Evolutionary conservation across 768 basidiomycete genomes (phyloP).

Genomic region (Phanerochaete carnosa): DNA sequence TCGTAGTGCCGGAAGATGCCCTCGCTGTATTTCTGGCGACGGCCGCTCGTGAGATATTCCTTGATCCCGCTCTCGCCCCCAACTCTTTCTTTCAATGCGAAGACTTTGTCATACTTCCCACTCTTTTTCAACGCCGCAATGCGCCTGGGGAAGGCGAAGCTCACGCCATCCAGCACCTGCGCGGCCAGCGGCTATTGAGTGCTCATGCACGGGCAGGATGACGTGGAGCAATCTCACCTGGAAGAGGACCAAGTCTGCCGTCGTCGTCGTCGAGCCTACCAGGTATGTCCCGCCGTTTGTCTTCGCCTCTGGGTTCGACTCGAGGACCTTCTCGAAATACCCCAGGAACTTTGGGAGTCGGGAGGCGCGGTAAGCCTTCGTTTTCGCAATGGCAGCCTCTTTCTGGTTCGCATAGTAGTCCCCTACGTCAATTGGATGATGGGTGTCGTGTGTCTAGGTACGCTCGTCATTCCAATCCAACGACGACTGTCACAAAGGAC

Average conservation of each 20-base stretch:
- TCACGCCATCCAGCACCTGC: slow-evolving; percentile 24
- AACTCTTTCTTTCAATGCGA: slow-evolving; percentile 32
- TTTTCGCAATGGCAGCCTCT: slow-evolving; percentile 28
- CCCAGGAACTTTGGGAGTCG: slow-evolving; percentile 40
- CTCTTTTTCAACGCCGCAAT: slow-evolving; percentile 20
- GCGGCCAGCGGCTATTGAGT: background rate
- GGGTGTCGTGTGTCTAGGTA: slow-evolving; percentile 24
- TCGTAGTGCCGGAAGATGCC: slow-evolving; percentile 37
- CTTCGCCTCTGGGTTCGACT: slow-evolving; percentile 22
- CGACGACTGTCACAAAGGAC: background rate
- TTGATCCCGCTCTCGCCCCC: slow-evolving; percentile 27
- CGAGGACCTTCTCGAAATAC: slow-evolving; percentile 33
- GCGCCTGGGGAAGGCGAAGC: slow-evolving; percentile 36
- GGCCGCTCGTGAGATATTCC: slow-evolving; percentile 32
- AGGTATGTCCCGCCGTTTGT: slow-evolving; percentile 21
- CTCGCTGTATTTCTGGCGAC: slow-evolving; percentile 25
- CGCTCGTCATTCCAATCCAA: background rate
- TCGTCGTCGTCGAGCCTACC: slow-evolving; percentile 30
- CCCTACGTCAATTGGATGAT: slow-evolving; percentile 34
- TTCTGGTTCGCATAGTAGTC: slow-evolving; percentile 43
- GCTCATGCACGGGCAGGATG: background rate
- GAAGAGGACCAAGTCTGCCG: slow-evolving; percentile 42
- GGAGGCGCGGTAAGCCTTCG: slow-evolving; percentile 31
- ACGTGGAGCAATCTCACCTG: slow-evolving; percentile 25
- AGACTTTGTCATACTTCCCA: slow-evolving; percentile 27